These are phyloP conservation scores for Trichoderma semiorbis DNA, from an alignment of 2,329 filamentous ascomycete species.

Conservation along the genomic window DNA sequence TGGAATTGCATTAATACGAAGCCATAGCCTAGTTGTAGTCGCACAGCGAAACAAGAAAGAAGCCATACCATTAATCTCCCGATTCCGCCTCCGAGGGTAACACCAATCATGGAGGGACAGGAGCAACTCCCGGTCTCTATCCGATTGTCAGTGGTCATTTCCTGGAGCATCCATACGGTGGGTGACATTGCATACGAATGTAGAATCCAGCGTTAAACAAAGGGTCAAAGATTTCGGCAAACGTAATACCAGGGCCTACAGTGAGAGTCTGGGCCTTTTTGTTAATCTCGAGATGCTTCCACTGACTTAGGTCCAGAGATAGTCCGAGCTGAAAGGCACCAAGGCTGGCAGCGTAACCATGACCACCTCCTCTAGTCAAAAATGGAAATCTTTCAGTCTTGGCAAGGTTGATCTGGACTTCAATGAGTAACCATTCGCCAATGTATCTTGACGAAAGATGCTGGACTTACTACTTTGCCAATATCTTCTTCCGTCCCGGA, in stretches of 20 bases:
- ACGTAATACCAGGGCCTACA: constrained; percentile 4
- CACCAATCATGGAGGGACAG: constrained; percentile 6
- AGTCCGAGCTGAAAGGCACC: neutral
- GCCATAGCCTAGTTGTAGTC: neutral
- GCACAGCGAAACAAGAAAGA: neutral
- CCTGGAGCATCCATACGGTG: too few relatives aligned
- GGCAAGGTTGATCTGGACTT: neutral
- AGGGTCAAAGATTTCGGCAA: constrained; percentile 6
- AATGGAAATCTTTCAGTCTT: neutral
- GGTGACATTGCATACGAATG: neutral
- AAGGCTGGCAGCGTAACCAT: constrained; percentile 5
- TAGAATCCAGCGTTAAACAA: constrained; percentile 1
- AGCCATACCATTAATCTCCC: constrained; percentile 2
- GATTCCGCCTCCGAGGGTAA: neutral
- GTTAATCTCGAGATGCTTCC: neutral
- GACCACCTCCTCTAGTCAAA: neutral
- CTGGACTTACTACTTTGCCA: neutral
- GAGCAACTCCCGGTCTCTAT: constrained; percentile 10
- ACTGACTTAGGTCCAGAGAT: constrained; percentile 2
- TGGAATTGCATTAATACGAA: neutral
- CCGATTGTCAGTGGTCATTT: neutral
- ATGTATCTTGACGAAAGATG: neutral
- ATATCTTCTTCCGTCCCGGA: neutral
- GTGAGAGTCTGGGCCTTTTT: neutral
- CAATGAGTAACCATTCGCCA: neutral